Base-by-base conservation (phyloP, 106 monocot genomes). In the Apostasia ramifera region DNA sequence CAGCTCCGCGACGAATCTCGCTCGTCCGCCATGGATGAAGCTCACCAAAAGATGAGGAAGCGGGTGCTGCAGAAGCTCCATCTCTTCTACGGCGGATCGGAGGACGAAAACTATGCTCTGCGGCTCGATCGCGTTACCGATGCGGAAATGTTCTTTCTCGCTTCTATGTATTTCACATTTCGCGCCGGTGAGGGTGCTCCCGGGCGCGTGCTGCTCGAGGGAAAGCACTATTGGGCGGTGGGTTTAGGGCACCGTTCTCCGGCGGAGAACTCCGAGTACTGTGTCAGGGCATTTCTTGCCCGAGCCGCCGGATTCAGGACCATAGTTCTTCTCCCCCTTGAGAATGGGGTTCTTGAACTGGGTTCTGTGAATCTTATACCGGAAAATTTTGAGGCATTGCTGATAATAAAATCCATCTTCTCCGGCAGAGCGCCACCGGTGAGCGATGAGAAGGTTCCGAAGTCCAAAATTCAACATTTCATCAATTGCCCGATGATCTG, bases 101-200 rank as follows among this genome's bases (percentile, higher is more conserved):
- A 91, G 55, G 87, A 91, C 61, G 84, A 87, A 55, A 76, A 81
- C 70, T 69, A 69, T 67, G 78, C 81, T 46, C 77, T 82, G 58
- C 61, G 82, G n/a, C 88, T 92, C 39, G 85, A 88, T 57, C 74
- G 80, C 26, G 81, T 92, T 72, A 85, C 84, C 43, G 85, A 82
- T 66, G 74, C 80, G 14, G 92, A 92, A 78, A 81, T 88, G 83
- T 92, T 85, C 82, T 95, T 91, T 69, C 80, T 91, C 1, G 64
- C 83, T 2, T 91, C 91, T 42, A 95, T 91, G 94, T 95, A 95
- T 78, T 95, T 95, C 77, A 70, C 85, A 4, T 91, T 95, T 73
- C 83, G 80, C 12, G 58, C 44, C 8, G 88, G 94, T 38, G 70
- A 71, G 3, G 88, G 85, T 41, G 94, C 73, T 0, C 94, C 95